Evolutionary conservation across 257 asterid species (phyloP), one percentile per base, ranked within the genome.

Genomic region (Fraxinus cuspidata): DNA sequence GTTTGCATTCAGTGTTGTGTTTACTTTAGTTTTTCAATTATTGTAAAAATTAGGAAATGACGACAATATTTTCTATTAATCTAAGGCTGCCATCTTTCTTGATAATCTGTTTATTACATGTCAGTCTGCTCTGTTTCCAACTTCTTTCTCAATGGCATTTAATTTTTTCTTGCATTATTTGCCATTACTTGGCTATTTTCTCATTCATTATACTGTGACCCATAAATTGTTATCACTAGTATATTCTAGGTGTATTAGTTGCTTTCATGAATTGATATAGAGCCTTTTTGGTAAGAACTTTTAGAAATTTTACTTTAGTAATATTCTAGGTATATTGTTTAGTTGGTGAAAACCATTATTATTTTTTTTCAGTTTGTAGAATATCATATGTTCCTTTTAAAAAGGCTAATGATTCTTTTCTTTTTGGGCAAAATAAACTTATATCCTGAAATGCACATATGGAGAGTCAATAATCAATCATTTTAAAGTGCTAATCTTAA

Each of bases 1-100:
- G 84, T 78, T 70, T 83, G 85, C 84, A 87, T 87, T 83, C 87
- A 81, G 87, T 82, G 84, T 79, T 53, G 79, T 85, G 78, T 27
- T 81, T 72, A 40, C 42, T 71, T 27, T 47, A 42, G 19, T 47
- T 75, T 31, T 80, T 69, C 78, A 73, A 73, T 81, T 81, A 11
- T 72, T 49, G 80, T 31, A 58, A 34, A 81, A 81, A 79, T 81
- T 82, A 78, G 87, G 84, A 78, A 82, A 77, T 76, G 78, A 69
- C 69, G 82, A 75, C 73, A 31, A 15, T n/a, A 29, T 79, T 77
- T 84, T 32, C 28, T 37, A 34, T 53, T 78, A 35, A 51, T 76
- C 76, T 71, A 81, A 37, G 68, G 64, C 29, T 84, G 80, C 80
- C 89, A 86, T 84, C 85, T 77, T 70, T 79, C 81, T 79, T 56